Evolutionary conservation across 2,329 filamentous ascomycete species (phyloP).

Genomic region (Clonostachys sp.): DNA sequence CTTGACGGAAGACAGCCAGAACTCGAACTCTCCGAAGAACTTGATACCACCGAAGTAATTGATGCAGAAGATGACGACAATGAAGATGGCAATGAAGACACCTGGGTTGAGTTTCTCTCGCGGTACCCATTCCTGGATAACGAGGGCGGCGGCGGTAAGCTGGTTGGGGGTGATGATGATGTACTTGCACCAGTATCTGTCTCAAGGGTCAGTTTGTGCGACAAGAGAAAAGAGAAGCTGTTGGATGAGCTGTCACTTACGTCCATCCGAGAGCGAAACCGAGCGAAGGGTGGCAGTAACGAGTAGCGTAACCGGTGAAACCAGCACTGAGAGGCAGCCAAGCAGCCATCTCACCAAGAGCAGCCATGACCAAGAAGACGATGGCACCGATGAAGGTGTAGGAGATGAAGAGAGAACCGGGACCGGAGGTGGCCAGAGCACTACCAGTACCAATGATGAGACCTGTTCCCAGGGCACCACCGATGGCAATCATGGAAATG

Average conservation of each 20-base stretch:
- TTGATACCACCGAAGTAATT: conserved; percentile 60
- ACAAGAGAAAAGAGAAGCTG: neutral
- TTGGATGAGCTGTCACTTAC: conserved; percentile 31
- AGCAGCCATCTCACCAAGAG: conserved; percentile 78
- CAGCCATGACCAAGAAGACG: conserved; percentile 78
- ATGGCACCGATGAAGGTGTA: conserved; percentile 66
- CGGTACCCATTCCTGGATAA: conserved; percentile 73
- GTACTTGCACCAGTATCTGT: conserved; percentile 67
- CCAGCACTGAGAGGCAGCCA: conserved; percentile 76
- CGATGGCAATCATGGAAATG: conserved; percentile 63
- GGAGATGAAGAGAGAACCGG: conserved; percentile 66
- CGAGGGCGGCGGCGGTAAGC: conserved; percentile 72
- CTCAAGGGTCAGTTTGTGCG: conserved; percentile 4
- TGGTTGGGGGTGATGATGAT: conserved; percentile 85
- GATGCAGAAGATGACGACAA: conserved; percentile 58
- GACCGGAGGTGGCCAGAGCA: conserved; percentile 48
- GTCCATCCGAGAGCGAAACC: conserved; percentile 75
- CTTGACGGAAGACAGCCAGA: conserved; percentile 63
- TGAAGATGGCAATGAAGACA: conserved; percentile 72
- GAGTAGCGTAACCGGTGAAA: conserved; percentile 75
- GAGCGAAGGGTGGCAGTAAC: conserved; percentile 76
- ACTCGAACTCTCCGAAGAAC: conserved; percentile 63
- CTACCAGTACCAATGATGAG: conserved; percentile 66
- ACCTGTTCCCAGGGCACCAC: conserved; percentile 70
- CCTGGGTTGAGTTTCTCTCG: conserved; percentile 67